phyloP scores from a whole-genome alignment of 495 filamentous ascomycete species.

The Elasticomyces elasticus region DNA sequence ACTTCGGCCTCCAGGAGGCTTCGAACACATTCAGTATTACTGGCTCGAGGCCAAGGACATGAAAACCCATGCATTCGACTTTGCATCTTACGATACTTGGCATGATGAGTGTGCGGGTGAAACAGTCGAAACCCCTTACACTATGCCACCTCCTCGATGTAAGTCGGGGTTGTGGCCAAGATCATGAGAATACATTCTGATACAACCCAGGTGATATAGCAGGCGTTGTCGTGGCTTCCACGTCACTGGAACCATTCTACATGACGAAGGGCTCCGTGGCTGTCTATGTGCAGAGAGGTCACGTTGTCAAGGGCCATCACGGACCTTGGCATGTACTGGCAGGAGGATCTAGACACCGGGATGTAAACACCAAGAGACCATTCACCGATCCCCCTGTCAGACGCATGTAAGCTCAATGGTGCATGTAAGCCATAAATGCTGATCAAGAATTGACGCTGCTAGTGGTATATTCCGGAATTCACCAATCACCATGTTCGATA shows the following conservation, averaged over 20 bases:
- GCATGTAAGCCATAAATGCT: neutral
- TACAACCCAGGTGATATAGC: neutral
- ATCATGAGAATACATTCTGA: neutral
- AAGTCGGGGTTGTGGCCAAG: neutral
- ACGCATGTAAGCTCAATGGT: neutral
- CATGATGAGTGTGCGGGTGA: neutral
- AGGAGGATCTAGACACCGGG: no score
- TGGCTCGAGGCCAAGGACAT: neutral
- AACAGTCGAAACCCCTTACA: neutral
- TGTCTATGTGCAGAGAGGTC: neutral
- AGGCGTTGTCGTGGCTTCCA: neutral
- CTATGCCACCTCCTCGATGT: neutral
- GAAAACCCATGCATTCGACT: neutral
- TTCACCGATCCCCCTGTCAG: no score
- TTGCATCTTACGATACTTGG: neutral
- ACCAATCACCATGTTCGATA: neutral
- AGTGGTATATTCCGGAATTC: neutral
- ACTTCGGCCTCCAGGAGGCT: neutral
- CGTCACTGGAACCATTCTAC: neutral
- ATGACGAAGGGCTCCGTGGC: neutral
- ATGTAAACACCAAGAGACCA: no score
- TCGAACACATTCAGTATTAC: neutral
- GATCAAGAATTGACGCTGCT: neutral
- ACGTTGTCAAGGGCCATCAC: neutral
- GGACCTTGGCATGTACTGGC: neutral